These are phyloP conservation scores for Niveomyces coronatus DNA, from an alignment of 2,329 filamentous ascomycete species.

Conservation along the genomic window DNA sequence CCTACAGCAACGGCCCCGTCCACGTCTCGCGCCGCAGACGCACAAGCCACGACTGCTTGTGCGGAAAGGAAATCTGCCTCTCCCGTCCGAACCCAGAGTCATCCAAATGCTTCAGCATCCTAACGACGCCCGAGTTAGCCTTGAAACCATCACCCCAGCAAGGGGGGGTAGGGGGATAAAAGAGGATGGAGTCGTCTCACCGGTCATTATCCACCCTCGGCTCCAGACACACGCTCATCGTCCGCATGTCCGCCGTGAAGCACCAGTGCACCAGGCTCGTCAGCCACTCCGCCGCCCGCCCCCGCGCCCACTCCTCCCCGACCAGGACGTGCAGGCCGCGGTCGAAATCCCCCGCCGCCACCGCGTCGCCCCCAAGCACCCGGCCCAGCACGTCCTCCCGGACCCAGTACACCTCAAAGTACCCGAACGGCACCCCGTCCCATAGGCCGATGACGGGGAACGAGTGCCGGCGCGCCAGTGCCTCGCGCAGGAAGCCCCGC, in stretches of 20 bases:
- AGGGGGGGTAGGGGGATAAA: background rate
- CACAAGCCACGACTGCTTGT: slow-evolving; percentile 86
- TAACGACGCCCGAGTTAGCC: slow-evolving; percentile 12
- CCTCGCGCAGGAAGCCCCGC: slow-evolving; percentile 55
- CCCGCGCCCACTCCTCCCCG: slow-evolving; percentile 85
- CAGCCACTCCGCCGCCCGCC: slow-evolving; percentile 73
- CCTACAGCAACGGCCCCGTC: slow-evolving; percentile 54
- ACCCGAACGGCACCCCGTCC: slow-evolving; percentile 92
- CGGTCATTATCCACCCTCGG: slow-evolving; percentile 84
- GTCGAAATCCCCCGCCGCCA: slow-evolving; percentile 73
- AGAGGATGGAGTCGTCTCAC: slow-evolving; percentile 39
- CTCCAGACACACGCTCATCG: slow-evolving; percentile 75
- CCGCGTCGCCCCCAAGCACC: slow-evolving; percentile 53
- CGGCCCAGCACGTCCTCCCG: slow-evolving; percentile 77
- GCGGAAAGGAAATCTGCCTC: slow-evolving; percentile 74
- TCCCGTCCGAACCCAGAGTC: slow-evolving; percentile 75
- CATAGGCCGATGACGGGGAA: slow-evolving; percentile 90
- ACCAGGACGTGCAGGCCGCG: slow-evolving; percentile 81
- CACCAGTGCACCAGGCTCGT: slow-evolving; percentile 81
- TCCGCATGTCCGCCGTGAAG: slow-evolving; percentile 66
- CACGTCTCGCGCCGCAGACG: slow-evolving; percentile 71
- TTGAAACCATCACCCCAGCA: background rate
- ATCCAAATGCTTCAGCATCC: slow-evolving; percentile 51
- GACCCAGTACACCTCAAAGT: slow-evolving; percentile 97
- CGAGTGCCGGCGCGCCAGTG: slow-evolving; percentile 58